Evolutionary conservation across 176 grass and related monocot genomes (phyloP).

Genomic region (Lolium rigidum): DNA sequence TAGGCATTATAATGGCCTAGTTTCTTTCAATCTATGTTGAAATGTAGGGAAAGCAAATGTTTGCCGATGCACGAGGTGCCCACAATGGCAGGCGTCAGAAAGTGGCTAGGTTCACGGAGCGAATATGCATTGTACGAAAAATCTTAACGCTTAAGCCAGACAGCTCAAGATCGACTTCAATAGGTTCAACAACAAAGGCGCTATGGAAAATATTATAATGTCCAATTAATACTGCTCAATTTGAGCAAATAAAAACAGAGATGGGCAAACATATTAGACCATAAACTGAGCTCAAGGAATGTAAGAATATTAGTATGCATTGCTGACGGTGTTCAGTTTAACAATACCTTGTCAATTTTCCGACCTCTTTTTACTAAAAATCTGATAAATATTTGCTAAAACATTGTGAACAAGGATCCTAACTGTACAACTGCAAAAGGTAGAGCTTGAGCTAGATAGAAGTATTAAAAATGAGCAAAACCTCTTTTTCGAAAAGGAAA

Average conservation of each 20-base stretch:
- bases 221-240: neutral
- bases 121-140: slow-evolving; percentile 18
- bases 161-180: slow-evolving; percentile 12
- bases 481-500: neutral
- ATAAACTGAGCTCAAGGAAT: neutral
- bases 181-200: neutral
- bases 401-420: neutral
- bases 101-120: slow-evolving; percentile 12
- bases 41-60: neutral
- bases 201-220: neutral
- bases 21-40: slow-evolving; percentile 27
- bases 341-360: neutral
- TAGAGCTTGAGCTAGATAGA: neutral
- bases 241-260: neutral
- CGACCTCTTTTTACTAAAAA: neutral
- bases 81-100: slow-evolving; percentile 19
- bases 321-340: neutral
- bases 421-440: neutral
- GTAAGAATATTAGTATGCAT: neutral
- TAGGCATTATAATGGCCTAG: neutral
- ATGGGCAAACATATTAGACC: neutral
- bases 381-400: neutral
- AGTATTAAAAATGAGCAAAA: neutral
- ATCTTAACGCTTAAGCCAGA: slow-evolving; percentile 56
- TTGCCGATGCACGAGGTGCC: slow-evolving; percentile 41